phyloP scores from a whole-genome alignment of 2,329 filamentous ascomycete genomes.

The Bipolaris cookei region DNA sequence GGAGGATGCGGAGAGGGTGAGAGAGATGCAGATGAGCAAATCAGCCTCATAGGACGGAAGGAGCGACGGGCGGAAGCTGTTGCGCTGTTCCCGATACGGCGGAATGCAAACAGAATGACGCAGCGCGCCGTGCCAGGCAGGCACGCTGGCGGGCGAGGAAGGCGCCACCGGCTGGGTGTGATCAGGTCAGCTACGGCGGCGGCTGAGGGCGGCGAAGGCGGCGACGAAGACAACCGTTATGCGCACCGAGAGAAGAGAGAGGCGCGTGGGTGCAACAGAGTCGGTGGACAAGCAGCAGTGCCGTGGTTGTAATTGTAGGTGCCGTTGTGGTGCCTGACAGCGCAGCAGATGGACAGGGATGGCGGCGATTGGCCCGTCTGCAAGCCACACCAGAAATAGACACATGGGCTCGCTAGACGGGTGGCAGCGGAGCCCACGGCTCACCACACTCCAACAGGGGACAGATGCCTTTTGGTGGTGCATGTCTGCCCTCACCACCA shows the following conservation, averaged over 20 bases:
- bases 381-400: constrained; percentile 51
- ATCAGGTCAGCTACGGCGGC: constrained; percentile 4
- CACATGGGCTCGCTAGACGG: constrained; percentile 36
- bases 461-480: constrained; percentile 1
- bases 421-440: constrained; percentile 26
- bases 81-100: constrained; percentile 26
- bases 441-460: constrained; percentile 41
- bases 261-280: constrained; percentile 31
- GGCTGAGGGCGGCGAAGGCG: not conserved
- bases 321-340: constrained; percentile 28
- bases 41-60: constrained; percentile 17
- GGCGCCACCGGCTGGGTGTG: constrained; percentile 4
- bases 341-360: constrained; percentile 34
- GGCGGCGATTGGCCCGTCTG: constrained; percentile 43
- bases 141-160: constrained; percentile 24
- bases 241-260: constrained; percentile 12
- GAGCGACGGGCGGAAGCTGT: constrained; percentile 14
- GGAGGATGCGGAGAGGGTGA: not conserved
- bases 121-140: constrained; percentile 19
- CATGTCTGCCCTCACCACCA: constrained; percentile 26
- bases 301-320: constrained; percentile 11
- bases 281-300: constrained; percentile 7
- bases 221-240: not conserved
- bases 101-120: constrained; percentile 26
- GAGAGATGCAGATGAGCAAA: not conserved